Evolutionary conservation across 805 yeast genomes (phyloP).

Genomic region (Ogataea philodendri): DNA sequence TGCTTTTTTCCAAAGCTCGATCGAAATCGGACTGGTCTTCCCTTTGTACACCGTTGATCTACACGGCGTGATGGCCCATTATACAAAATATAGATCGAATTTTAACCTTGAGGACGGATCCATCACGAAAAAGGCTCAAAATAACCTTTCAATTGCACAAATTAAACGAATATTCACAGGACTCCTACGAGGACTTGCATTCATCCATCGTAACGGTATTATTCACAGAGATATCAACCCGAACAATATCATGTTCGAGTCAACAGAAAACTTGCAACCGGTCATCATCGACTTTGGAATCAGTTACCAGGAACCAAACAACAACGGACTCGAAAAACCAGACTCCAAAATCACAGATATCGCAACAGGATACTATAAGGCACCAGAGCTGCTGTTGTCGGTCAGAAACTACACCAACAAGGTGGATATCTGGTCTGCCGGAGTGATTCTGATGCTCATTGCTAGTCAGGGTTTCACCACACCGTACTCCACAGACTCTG

Average conservation of each 20-base stretch:
- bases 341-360: slow-evolving; percentile 51
- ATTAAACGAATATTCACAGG: slow-evolving; percentile 36
- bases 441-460: slow-evolving; percentile 57
- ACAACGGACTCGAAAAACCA: slow-evolving; percentile 64
- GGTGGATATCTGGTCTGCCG: slow-evolving; percentile 73
- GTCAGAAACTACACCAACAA: slow-evolving; percentile 49
- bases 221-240: slow-evolving; percentile 78
- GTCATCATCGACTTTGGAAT: slow-evolving; percentile 44
- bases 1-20: slow-evolving; percentile 18
- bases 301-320: slow-evolving; percentile 42
- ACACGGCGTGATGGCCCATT: slow-evolving; percentile 31
- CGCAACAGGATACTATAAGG: slow-evolving; percentile 63
- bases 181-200: slow-evolving; percentile 48
- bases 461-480: slow-evolving; percentile 40
- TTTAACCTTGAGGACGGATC: slow-evolving; percentile 22
- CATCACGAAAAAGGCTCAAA: slow-evolving; percentile 5
- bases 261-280: slow-evolving; percentile 27
- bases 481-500: slow-evolving; percentile 39
- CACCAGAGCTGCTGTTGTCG: slow-evolving; percentile 73
- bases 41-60: slow-evolving; percentile 41
- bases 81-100: slow-evolving; percentile 33
- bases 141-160: slow-evolving; percentile 18
- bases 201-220: slow-evolving; percentile 65
- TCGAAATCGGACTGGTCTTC: slow-evolving; percentile 41
- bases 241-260: slow-evolving; percentile 48